Conservation (phyloP, 108 stramenopile genomes). For the Cylindrotheca fusiformis region DNA sequence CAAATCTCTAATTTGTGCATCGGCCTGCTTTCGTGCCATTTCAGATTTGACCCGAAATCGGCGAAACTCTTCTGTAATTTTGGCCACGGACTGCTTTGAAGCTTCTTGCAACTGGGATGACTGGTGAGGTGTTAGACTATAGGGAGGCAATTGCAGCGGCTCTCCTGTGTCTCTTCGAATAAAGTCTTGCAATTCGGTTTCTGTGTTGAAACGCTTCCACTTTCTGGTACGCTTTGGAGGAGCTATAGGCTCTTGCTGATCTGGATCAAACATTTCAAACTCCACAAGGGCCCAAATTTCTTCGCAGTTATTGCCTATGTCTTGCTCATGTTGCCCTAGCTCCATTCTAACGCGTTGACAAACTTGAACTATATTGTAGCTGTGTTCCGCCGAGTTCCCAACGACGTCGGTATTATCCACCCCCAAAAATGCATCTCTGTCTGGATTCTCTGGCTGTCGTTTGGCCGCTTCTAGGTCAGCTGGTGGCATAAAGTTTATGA, state of each 20-base stretch:
- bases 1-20: constrained; percentile 74
- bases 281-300: constrained; percentile 86
- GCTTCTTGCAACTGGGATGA: constrained; percentile 60
- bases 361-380: constrained; percentile 55
- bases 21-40: constrained; percentile 77
- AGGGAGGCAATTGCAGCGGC: constrained; percentile 74
- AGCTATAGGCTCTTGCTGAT: constrained; percentile 16
- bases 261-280: constrained; percentile 49
- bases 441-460: not conserved
- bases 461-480: not conserved
- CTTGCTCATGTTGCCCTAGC: constrained; percentile 12
- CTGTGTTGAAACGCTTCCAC: constrained; percentile 76
- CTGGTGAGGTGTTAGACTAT: constrained; percentile 77
- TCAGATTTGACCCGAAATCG: constrained; percentile 83
- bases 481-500: not conserved
- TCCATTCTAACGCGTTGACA: constrained; percentile 63
- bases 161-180: constrained; percentile 86
- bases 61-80: constrained; percentile 82
- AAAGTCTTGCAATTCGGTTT: constrained; percentile 68
- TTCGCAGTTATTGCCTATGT: constrained; percentile 5
- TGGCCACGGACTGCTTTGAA: constrained; percentile 54
- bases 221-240: constrained; percentile 40
- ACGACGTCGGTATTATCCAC: constrained; percentile 12
- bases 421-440: not conserved
- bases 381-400: not conserved